These are phyloP conservation scores for Suzukiozyma palmioleophila DNA, from an alignment of 1,139 yeast genomes.

Conservation along the genomic window DNA sequence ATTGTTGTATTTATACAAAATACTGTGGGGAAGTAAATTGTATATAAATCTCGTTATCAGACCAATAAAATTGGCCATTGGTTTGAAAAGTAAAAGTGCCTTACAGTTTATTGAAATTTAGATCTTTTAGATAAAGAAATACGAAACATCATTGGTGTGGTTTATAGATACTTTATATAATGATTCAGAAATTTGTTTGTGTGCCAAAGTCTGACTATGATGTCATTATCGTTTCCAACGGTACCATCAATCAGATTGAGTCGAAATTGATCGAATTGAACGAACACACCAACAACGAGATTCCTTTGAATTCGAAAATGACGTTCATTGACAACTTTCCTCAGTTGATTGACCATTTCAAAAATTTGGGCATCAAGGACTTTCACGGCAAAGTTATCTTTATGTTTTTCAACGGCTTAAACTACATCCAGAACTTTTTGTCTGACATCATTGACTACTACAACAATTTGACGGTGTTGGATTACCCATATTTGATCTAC, in stretches of 20 bases:
- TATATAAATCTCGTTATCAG: slow-evolving; percentile 9
- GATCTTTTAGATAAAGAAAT: not conserved
- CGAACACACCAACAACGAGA: slow-evolving; percentile 20
- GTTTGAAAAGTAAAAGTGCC: not conserved
- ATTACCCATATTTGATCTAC: slow-evolving; percentile 1
- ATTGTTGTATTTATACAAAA: slow-evolving; percentile 1
- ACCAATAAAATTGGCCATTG: slow-evolving; percentile 10
- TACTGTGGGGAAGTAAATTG: not conserved
- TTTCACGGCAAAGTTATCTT: slow-evolving; percentile 32
- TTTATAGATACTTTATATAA: slow-evolving; percentile 9
- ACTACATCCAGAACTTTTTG: slow-evolving; percentile 28
- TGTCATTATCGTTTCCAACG: slow-evolving; percentile 33
- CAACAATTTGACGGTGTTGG: slow-evolving; percentile 11
- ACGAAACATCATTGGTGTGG: too few species aligned
- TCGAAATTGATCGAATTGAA: slow-evolving; percentile 22
- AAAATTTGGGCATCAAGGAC: slow-evolving; percentile 6
- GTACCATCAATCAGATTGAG: slow-evolving; percentile 29
- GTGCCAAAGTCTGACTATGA: slow-evolving; percentile 32
- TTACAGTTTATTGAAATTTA: not conserved
- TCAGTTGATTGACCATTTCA: slow-evolving; percentile 17
- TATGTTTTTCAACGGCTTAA: slow-evolving; percentile 39
- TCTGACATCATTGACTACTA: slow-evolving; percentile 30
- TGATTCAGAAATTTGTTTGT: slow-evolving; percentile 37
- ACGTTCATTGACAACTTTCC: slow-evolving; percentile 26
- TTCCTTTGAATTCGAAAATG: slow-evolving; percentile 23